Conservation (phyloP, 768 basidiomycete genomes). For the Suillus alpinus region DNA sequence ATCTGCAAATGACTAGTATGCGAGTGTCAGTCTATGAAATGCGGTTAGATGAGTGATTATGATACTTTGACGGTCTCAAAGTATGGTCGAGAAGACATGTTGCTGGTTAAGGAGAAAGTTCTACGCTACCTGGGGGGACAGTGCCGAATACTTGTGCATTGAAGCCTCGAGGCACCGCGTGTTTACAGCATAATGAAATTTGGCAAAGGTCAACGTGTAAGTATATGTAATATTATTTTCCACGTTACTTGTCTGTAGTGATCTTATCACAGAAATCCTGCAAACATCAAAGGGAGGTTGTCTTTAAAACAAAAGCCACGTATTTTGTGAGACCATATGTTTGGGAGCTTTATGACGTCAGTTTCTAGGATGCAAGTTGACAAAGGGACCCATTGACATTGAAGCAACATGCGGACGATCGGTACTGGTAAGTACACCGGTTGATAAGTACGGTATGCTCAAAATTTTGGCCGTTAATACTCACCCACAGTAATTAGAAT, state of each 20-base stretch:
- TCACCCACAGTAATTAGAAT: neutral
- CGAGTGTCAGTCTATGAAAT: constrained; percentile 3
- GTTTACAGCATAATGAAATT: constrained; percentile 2
- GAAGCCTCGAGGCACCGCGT: constrained; percentile 28
- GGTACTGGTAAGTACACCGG: neutral
- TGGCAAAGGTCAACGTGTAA: neutral
- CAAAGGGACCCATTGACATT: neutral
- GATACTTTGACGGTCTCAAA: constrained; percentile 67
- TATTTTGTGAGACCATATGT: neutral
- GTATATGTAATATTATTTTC: neutral
- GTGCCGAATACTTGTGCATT: constrained; percentile 8
- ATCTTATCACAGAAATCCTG: neutral
- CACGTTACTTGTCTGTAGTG: neutral
- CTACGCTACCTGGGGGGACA: constrained; percentile 4
- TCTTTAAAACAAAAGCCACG: neutral
- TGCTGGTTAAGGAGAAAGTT: constrained; percentile 7
- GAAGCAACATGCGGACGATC: neutral
- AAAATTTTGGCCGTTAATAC: neutral
- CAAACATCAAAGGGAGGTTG: neutral
- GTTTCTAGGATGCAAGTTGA: neutral
- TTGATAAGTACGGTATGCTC: neutral
- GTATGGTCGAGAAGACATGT: constrained; percentile 44
- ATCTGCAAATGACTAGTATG: constrained; percentile 76
- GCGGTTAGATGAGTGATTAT: constrained; percentile 1
- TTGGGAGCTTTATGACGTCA: neutral